These are phyloP conservation scores for Boletus edulis DNA, from an alignment of 768 basidiomycete genomes.

Conservation along the genomic window DNA sequence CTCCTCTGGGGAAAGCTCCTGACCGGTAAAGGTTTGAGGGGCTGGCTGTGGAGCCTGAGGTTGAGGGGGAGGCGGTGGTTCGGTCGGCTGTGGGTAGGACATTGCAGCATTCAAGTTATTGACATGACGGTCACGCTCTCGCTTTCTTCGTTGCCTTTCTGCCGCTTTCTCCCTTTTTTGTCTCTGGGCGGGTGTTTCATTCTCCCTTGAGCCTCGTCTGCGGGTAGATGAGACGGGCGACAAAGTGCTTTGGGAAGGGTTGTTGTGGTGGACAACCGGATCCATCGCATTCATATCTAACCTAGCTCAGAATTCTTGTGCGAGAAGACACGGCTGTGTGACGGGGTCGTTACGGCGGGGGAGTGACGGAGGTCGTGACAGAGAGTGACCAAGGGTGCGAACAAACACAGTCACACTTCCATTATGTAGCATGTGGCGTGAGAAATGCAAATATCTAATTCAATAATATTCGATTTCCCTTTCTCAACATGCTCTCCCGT, in stretches of 20 bases:
- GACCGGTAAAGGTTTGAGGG: constrained; percentile 26
- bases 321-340: constrained; percentile 26
- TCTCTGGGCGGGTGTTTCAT: constrained; percentile 71
- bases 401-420: constrained; percentile 23
- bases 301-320: constrained; percentile 7
- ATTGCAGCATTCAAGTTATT: constrained; percentile 41
- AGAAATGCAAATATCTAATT: constrained; percentile 22
- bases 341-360: constrained; percentile 33
- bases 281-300: constrained; percentile 33
- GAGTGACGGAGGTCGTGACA: constrained; percentile 36
- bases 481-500: constrained; percentile 70
- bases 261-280: constrained; percentile 31
- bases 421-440: constrained; percentile 22
- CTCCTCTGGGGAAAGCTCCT: constrained; percentile 60
- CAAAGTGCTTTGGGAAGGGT: constrained; percentile 31
- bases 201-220: constrained; percentile 59
- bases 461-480: constrained; percentile 10
- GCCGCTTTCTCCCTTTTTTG: constrained; percentile 85
- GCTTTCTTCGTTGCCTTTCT: constrained; percentile 79
- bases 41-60: constrained; percentile 30
- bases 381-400: constrained; percentile 25
- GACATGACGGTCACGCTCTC: constrained; percentile 62
- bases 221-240: constrained; percentile 35
- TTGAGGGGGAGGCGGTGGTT: constrained; percentile 33
- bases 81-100: constrained; percentile 35